A percentile compares a stretch with the other conserved stretches of the same genome.
Evolutionary conservation across 176 grass and related monocot genomes (phyloP).

Genomic region (Oryza longistaminata): DNA sequence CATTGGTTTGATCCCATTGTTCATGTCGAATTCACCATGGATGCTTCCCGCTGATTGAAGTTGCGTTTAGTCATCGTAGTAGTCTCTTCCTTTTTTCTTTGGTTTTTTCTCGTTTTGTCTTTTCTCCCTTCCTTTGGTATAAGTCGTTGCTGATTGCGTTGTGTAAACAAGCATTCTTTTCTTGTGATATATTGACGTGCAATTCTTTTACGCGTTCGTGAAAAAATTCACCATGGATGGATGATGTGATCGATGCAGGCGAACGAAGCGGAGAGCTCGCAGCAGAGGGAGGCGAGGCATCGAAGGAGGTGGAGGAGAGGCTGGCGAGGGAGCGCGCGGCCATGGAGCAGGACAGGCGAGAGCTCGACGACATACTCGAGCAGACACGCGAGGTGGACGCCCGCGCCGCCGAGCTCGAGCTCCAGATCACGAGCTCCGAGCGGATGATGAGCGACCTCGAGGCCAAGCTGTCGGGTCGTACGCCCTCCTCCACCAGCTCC

Average conservation of each 20-base stretch:
- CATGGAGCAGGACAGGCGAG: slow-evolving; percentile 50
- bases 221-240: background rate
- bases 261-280: slow-evolving; percentile 46
- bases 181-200: too few relatives aligned
- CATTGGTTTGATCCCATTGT: background rate
- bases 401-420: slow-evolving; percentile 48
- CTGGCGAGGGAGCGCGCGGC: slow-evolving; percentile 50
- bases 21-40: background rate
- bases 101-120: too few relatives aligned
- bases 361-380: slow-evolving; percentile 45
- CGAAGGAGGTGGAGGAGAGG: slow-evolving; percentile 56
- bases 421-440: slow-evolving; percentile 33
- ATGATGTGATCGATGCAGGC: slow-evolving; percentile 28
- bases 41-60: too few relatives aligned
- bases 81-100: too few relatives aligned
- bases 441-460: slow-evolving; percentile 34
- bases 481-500: slow-evolving; percentile 43
- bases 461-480: slow-evolving; percentile 47
- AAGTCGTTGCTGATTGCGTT: too few relatives aligned
- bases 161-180: too few relatives aligned
- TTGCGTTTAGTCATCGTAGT: too few relatives aligned
- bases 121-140: too few relatives aligned
- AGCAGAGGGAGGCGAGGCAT: slow-evolving; percentile 44
- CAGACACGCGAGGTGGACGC: slow-evolving; percentile 36
- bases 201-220: too few relatives aligned